Evolutionary conservation across 768 basidiomycete genomes (phyloP), one percentile per base, ranked within the genome.

Genomic region (Amanita inopinata): DNA sequence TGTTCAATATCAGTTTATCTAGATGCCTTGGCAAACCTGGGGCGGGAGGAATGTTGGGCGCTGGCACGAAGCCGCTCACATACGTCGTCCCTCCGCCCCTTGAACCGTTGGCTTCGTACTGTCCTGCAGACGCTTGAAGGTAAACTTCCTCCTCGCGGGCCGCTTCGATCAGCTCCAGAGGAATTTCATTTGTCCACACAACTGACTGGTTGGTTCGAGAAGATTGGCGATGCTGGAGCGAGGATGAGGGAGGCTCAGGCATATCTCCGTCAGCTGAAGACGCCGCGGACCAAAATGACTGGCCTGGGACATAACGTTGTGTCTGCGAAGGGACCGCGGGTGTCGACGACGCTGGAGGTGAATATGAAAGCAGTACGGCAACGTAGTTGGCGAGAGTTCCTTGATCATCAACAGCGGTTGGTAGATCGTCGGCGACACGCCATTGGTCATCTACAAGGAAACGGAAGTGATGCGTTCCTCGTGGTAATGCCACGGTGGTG

Each of bases 331-430:
- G 44, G 33, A 40, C 48, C 30, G 54, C 47, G 1, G 56, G 43
- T 25, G 50, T 46, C 49, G 33, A 23, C 59, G 54, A 30, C 56
- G 49, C 37, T 44, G 47, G 51, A 49, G 30, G 53, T 37, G 49
- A 59, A 47, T 56, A 59, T 43, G 46, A 59, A 14, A 63, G 54
- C 30, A 70, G 61, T 1, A 88, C 83, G 33, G 83, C 80, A 45
- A 98, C 80, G 57, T 94, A 97, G 64, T 98, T 98, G 40, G 94
- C 89, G 33, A 98, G 70, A 19, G 83, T 84, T 23, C 94, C 94
- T 53, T 91, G 86, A 57, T 97, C 92, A 56, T 92, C 90, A 35
- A 93, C 90, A 1, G 90, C 90, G 18, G 84, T 81, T 4, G 87
- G 84, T 18, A 73, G 71, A 49, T 86, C 78, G 49, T 82, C 73